phyloP scores from a whole-genome alignment of 192 early-diverging fungal species.

The Backusella parvicylindrica region DNA sequence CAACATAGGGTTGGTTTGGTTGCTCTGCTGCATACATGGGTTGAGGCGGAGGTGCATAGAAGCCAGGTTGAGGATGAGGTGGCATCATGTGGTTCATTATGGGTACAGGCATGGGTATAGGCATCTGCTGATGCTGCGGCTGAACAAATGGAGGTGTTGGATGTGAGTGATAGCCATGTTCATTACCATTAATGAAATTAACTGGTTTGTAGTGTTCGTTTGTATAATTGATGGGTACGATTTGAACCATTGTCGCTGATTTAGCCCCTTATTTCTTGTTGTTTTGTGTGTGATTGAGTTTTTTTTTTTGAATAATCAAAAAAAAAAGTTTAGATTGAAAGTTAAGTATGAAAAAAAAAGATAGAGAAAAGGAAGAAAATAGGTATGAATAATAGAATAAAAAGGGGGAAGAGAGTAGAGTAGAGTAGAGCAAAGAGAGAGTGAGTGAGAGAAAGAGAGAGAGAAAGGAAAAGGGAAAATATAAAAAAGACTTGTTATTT shows the following conservation, averaged over 20 bases:
- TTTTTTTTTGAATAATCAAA: not conserved
- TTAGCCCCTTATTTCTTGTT: not conserved
- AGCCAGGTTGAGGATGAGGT: slow-evolving; percentile 5
- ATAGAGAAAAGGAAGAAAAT: not conserved
- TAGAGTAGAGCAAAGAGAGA: no score
- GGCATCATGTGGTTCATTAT: slow-evolving; percentile 12
- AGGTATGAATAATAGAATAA: not conserved
- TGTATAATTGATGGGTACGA: slow-evolving; percentile 13
- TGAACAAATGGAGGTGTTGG: not conserved
- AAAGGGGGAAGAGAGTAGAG: no score
- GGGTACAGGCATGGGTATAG: slow-evolving; percentile 16
- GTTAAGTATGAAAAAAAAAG: not conserved
- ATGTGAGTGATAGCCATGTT: not conserved
- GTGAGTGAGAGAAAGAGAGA: no score
- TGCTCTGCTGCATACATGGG: slow-evolving; percentile 3
- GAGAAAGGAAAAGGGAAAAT: not conserved
- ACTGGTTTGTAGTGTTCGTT: slow-evolving; percentile 13
- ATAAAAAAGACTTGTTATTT: not conserved
- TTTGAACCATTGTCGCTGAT: slow-evolving; percentile 3
- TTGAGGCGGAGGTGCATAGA: slow-evolving; percentile 10
- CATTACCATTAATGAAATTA: slow-evolving; percentile 7
- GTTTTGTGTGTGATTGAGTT: not conserved
- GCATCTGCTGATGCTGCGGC: slow-evolving; percentile 10
- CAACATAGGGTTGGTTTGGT: not conserved
- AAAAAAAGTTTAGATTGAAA: not conserved